phyloP scores from a whole-genome alignment of 1,284 basidiomycete species.

The Naganishia cerealis region DNA sequence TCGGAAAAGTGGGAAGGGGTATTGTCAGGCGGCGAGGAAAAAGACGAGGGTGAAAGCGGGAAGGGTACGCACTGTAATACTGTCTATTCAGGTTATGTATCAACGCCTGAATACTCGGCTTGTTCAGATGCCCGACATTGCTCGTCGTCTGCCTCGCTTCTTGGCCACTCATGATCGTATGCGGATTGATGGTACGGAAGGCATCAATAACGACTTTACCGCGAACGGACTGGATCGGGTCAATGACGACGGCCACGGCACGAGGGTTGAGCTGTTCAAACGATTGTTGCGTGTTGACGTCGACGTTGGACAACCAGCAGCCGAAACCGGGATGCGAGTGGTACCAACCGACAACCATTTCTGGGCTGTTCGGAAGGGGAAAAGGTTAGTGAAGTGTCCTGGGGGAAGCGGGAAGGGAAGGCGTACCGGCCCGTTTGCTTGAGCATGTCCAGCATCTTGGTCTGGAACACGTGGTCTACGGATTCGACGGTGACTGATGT shows the following conservation, averaged over 20 bases:
- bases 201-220: conserved; percentile 99
- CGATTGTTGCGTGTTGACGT: conserved; percentile 99
- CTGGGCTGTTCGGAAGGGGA: conserved; percentile 62
- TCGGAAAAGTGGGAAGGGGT: neutral
- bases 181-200: conserved; percentile 91
- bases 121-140: conserved; percentile 98
- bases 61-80: conserved; percentile 68
- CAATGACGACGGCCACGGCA: conserved; percentile 95
- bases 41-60: neutral
- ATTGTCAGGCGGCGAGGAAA: neutral
- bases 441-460: conserved; percentile 98
- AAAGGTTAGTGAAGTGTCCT: neutral
- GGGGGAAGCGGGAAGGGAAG: neutral
- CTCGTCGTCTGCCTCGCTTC: conserved; percentile 97
- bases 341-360: conserved; percentile 99
- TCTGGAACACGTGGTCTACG: conserved; percentile 98
- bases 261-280: conserved; percentile 94
- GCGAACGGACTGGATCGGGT: conserved; percentile 98
- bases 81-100: conserved; percentile 94
- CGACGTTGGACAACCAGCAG: conserved; percentile 97
- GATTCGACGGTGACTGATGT: conserved; percentile 98
- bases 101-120: conserved; percentile 94
- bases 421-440: conserved; percentile 87
- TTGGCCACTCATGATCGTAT: conserved; percentile 76
- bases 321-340: conserved; percentile 99